Evolutionary conservation across 192 early-diverging fungal genomes (phyloP).

Genomic region (Irineochytrium annulatum): DNA sequence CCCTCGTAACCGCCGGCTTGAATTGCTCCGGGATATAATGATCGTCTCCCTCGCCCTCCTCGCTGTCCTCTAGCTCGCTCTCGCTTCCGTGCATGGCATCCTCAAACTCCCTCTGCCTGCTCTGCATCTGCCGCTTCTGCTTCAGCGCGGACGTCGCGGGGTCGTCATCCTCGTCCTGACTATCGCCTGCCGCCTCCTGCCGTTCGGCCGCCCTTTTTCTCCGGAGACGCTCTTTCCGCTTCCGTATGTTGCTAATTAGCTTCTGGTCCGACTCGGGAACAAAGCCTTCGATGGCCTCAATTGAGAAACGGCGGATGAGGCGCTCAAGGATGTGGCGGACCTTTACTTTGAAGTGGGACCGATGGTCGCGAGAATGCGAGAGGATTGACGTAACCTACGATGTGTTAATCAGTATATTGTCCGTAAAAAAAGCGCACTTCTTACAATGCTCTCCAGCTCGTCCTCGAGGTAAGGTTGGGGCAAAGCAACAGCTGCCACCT

Average conservation of each 20-base stretch:
- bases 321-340: slow-evolving; percentile 91
- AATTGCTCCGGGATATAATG: slow-evolving; percentile 49
- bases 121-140: slow-evolving; percentile 17
- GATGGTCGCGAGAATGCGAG: slow-evolving; percentile 80
- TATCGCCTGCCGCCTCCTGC: slow-evolving; percentile 44
- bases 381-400: slow-evolving; percentile 56
- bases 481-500: slow-evolving; percentile 79
- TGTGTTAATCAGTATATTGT: slow-evolving; percentile 15
- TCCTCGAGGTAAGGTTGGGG: slow-evolving; percentile 65
- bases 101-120: slow-evolving; percentile 62
- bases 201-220: slow-evolving; percentile 56
- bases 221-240: slow-evolving; percentile 81
- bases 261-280: slow-evolving; percentile 86
- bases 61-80: slow-evolving; percentile 75
- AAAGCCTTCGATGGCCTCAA: slow-evolving; percentile 71
- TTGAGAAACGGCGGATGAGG: slow-evolving; percentile 77
- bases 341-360: slow-evolving; percentile 84
- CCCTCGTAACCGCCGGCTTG: slow-evolving; percentile 14
- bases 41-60: slow-evolving; percentile 63
- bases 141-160: slow-evolving; percentile 31
- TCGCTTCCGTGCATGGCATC: slow-evolving; percentile 90
- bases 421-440: neutral
- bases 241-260: slow-evolving; percentile 87
- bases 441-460: slow-evolving; percentile 70
- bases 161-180: slow-evolving; percentile 33